phyloP scores from a whole-genome alignment of 2,329 filamentous ascomycete species.

The Graphiopsis chlorocephala region DNA sequence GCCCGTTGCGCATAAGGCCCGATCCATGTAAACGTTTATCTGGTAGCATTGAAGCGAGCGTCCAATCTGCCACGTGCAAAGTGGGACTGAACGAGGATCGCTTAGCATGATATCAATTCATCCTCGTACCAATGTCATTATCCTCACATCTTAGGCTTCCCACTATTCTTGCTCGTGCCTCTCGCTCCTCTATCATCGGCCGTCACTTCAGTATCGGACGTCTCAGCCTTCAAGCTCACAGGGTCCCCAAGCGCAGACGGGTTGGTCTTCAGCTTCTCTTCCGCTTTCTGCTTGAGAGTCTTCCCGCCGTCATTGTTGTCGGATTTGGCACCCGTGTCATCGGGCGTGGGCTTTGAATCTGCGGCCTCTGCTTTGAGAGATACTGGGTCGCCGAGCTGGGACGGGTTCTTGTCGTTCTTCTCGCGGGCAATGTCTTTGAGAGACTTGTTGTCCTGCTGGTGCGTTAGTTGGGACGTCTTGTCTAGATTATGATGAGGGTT shows the following conservation, averaged over 20 bases:
- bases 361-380: conserved; percentile 37
- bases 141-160: conserved; percentile 34
- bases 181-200: conserved; percentile 33
- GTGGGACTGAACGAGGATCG: not conserved
- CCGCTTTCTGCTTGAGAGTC: conserved; percentile 27
- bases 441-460: conserved; percentile 8
- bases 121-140: not conserved
- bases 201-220: conserved; percentile 30
- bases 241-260: conserved; percentile 30
- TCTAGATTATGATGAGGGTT: not conserved
- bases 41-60: not conserved
- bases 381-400: conserved; percentile 37
- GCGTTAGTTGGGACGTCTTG: not conserved
- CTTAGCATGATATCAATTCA: not conserved
- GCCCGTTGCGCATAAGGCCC: too few species aligned
- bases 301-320: conserved; percentile 16
- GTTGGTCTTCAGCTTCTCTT: conserved; percentile 30
- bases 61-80: not conserved
- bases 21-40: not conserved
- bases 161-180: conserved; percentile 24
- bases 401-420: conserved; percentile 25
- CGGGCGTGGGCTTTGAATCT: conserved; percentile 28
- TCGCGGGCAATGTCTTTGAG: conserved; percentile 24
- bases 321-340: conserved; percentile 19
- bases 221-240: conserved; percentile 31